Evolutionary conservation across 1,284 basidiomycete species (phyloP).

Genomic region (Ceratobasidium papillatum): DNA sequence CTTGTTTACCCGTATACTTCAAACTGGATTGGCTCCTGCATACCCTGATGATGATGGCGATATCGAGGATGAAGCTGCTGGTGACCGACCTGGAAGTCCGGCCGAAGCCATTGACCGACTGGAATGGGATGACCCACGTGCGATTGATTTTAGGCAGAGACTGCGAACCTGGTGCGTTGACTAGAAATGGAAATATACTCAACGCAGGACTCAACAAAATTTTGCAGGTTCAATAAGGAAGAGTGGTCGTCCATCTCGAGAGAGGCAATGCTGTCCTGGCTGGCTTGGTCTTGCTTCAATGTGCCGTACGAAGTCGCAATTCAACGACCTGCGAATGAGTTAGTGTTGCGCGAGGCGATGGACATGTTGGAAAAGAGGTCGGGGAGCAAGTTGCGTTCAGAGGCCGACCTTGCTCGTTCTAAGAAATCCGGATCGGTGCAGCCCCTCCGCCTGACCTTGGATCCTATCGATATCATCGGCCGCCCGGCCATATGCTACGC

Average conservation of each 20-base stretch:
- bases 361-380: conserved; percentile 75
- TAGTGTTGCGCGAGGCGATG: conserved; percentile 56
- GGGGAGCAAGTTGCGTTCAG: conserved; percentile 68
- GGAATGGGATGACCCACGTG: conserved; percentile 70
- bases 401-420: conserved; percentile 51
- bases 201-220: conserved; percentile 1
- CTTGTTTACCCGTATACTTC: conserved; percentile 67
- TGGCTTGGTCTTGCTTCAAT: conserved; percentile 87
- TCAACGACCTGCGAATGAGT: conserved; percentile 62
- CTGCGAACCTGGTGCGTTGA: conserved; percentile 65
- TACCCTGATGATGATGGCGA: conserved; percentile 55
- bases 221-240: conserved; percentile 71
- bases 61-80: conserved; percentile 65
- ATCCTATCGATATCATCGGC: conserved; percentile 72
- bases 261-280: conserved; percentile 76
- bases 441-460: conserved; percentile 80
- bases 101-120: conserved; percentile 66
- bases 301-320: conserved; percentile 63
- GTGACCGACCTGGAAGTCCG: conserved; percentile 66
- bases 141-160: conserved; percentile 76
- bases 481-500: conserved; percentile 80
- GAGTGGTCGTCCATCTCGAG: conserved; percentile 76
- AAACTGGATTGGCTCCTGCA: conserved; percentile 64
- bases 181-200: conserved; percentile 18
- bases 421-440: conserved; percentile 59